Base-by-base conservation (phyloP, 495 filamentous ascomycete genomes). In the Penicillium dipodomyicola region DNA sequence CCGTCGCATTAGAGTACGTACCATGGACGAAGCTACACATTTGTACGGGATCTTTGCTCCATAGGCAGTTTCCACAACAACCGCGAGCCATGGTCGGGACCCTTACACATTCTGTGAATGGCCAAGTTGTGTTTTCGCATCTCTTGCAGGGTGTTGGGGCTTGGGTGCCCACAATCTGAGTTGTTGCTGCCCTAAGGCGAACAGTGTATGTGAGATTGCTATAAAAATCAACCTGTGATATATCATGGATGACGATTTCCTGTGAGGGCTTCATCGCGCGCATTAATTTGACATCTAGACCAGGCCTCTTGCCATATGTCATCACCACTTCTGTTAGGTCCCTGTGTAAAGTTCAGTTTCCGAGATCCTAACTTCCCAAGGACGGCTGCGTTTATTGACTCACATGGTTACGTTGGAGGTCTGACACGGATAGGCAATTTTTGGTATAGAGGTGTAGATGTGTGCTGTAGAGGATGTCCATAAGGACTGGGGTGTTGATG, bases 141-240 rank as follows among this genome's bases (percentile, higher is more conserved):
- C 4, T 5, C 32, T 14, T 12, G 12, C 12, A 35, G 32, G 11
- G 4, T 33, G 11, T 35, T 1, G 30, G 32, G 4, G 32, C 12
- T 14, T 35, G 32, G 12, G 4, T 14, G 11, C 32, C 32, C 12
- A 35, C 32, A 35, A 35, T 14, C 32, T 35, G 32, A 35, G 11
- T 35, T 35, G 32, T 35, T 2, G 32, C 32, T 35, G 12, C 32
- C 32, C 12, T 35, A 15, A 35, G 29, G 29, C 9, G 9, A 30
- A 2, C 2, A 10, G 0, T 4, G 4, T 0, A 0, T 35, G 0
- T 4, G 12, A 35, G 32, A 2, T 0, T 1, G 32, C 0, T 15
- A 12, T 1, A 14, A 14, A 35, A 14, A 2, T 12, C 11, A 1
- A 10, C 5, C 32, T 12, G 11, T 14, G 12, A 0, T 12, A 35